Conservation (phyloP, 345 rosid species). For the Brassica napus region DNA sequence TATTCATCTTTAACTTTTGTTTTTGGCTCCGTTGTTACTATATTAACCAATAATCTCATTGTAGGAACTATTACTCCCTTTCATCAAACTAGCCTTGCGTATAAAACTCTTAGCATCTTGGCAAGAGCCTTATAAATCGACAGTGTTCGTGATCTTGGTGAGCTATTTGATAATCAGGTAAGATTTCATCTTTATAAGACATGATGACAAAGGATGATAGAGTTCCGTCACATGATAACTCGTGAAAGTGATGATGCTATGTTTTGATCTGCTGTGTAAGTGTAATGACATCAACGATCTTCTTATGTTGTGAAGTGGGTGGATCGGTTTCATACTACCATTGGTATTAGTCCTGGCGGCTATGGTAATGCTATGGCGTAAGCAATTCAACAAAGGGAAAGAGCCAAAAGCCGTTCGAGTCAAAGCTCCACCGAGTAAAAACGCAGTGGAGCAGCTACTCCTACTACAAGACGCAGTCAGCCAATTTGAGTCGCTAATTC, state of each 20-base stretch:
- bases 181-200: not conserved
- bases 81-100: slow-evolving; percentile 48
- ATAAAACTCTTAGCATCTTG: slow-evolving; percentile 65
- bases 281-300: slow-evolving; percentile 5
- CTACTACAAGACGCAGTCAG: slow-evolving; percentile 72
- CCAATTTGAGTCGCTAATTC: slow-evolving; percentile 73
- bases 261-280: not conserved
- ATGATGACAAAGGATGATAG: not conserved
- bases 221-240: slow-evolving; percentile 1
- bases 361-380: slow-evolving; percentile 63
- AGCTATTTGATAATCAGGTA: slow-evolving; percentile 43
- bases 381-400: slow-evolving; percentile 53
- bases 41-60: slow-evolving; percentile 18
- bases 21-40: not conserved
- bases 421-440: slow-evolving; percentile 65
- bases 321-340: slow-evolving; percentile 69
- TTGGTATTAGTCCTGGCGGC: slow-evolving; percentile 52
- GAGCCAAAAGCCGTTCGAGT: slow-evolving; percentile 64
- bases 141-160: slow-evolving; percentile 52
- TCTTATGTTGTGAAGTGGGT: slow-evolving; percentile 53
- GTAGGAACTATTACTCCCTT: slow-evolving; percentile 80
- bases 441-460: slow-evolving; percentile 90
- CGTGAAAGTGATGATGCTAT: not conserved
- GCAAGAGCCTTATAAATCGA: slow-evolving; percentile 70
- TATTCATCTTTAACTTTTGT: not conserved